phyloP scores from a whole-genome alignment of 2,329 filamentous ascomycete species.

The Colletotrichum viniferum region DNA sequence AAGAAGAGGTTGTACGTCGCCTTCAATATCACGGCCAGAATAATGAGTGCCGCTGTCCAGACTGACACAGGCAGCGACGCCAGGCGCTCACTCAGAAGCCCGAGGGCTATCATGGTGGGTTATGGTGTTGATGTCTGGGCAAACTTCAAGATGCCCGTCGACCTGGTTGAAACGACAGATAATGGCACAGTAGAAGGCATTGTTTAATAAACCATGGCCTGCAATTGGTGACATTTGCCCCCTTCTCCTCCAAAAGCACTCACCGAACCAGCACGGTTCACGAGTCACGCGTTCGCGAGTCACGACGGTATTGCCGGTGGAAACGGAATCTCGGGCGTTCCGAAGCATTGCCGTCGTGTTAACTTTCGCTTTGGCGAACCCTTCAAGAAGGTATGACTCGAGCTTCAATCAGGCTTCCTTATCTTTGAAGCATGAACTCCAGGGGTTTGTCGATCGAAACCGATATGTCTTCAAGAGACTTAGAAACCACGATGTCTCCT shows the following conservation, averaged over 20 bases:
- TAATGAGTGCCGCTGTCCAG: not conserved
- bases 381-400: not conserved
- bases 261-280: not conserved
- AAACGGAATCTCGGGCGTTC: not conserved
- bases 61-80: not conserved
- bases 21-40: not conserved
- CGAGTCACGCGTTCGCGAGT: not conserved
- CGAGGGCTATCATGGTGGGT: not conserved
- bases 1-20: conserved; percentile 32
- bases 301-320: not conserved
- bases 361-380: not conserved
- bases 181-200: not conserved
- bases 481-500: not conserved
- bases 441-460: not conserved
- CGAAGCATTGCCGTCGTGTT: not conserved
- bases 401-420: not conserved
- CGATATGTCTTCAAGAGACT: not conserved
- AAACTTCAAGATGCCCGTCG: not conserved
- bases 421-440: not conserved
- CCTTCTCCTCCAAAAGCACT: not conserved
- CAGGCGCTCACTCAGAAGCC: not conserved
- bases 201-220: not conserved
- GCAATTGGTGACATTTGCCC: not conserved
- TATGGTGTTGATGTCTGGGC: not conserved
- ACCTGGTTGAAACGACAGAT: not conserved